Conservation (phyloP, 192 early-diverging fungal genomes). For the Podila epicladia region DNA sequence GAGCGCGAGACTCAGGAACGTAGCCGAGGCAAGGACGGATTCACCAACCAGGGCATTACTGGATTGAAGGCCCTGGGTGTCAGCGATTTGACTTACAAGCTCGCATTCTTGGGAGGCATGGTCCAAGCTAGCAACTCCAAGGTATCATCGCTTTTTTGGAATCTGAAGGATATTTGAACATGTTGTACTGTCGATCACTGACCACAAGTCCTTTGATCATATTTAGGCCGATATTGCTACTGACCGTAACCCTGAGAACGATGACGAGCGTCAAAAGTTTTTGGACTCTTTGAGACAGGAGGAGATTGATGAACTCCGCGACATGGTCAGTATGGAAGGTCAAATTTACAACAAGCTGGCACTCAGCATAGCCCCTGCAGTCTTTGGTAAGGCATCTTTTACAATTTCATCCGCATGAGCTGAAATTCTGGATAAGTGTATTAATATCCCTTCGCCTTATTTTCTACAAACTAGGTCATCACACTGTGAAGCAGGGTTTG, state of each 20-base stretch:
- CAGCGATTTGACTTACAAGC: slow-evolving; percentile 91
- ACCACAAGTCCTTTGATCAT: background rate
- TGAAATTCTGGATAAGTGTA: background rate
- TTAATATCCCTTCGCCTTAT: background rate
- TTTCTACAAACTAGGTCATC: slow-evolving; percentile 69
- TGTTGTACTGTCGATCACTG: slow-evolving; percentile 3
- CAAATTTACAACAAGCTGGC: slow-evolving; percentile 83
- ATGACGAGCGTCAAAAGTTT: slow-evolving; percentile 70
- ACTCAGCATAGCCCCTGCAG: slow-evolving; percentile 86
- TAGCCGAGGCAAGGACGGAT: slow-evolving; percentile 62
- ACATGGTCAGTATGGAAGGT: slow-evolving; percentile 68
- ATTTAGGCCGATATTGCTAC: slow-evolving; percentile 11
- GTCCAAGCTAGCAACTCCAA: slow-evolving; percentile 71
- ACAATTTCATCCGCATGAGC: background rate
- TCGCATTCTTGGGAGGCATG: slow-evolving; percentile 89
- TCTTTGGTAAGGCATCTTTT: slow-evolving; percentile 72
- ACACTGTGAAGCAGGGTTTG: slow-evolving; percentile 95
- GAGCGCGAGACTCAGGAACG: slow-evolving; percentile 49
- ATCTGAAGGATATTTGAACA: background rate
- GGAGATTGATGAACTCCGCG: slow-evolving; percentile 80
- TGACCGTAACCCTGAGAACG: slow-evolving; percentile 69
- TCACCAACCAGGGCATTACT: slow-evolving; percentile 79
- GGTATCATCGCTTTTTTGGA: slow-evolving; percentile 5
- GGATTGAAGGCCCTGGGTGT: slow-evolving; percentile 90
- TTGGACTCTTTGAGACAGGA: slow-evolving; percentile 70